Percentiles rank a stretch among this genome's conserved stretches.
These are phyloP conservation scores for Phytopythium aichiense DNA, from an alignment of 352 stramenopile genomes.

Conservation along the genomic window DNA sequence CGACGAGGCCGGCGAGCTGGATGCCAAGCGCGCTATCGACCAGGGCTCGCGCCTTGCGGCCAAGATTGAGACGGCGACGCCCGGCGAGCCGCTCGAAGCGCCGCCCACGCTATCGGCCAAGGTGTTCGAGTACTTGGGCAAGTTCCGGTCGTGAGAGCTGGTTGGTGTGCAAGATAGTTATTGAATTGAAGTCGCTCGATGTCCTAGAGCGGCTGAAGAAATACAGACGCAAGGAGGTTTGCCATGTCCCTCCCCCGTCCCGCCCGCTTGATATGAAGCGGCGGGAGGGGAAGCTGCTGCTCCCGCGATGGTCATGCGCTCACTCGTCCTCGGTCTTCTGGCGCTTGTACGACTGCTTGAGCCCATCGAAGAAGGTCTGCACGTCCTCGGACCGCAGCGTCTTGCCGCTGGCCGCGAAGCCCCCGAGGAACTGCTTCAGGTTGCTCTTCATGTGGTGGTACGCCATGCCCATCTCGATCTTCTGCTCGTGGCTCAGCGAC, in stretches of 20 bases:
- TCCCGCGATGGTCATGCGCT: conserved; percentile 1
- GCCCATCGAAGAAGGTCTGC: conserved; percentile 55
- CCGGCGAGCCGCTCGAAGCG: conserved; percentile 53
- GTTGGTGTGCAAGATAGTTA: conserved; percentile 2
- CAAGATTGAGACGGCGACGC: conserved; percentile 74
- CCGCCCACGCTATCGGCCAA: conserved; percentile 36
- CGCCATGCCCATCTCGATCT: conserved; percentile 69
- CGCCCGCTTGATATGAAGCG: background rate
- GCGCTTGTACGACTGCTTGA: conserved; percentile 45
- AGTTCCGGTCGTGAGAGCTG: conserved; percentile 39
- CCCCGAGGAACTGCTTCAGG: conserved; percentile 56
- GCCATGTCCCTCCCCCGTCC: conserved; percentile 3
- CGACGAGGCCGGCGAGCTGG: conserved; percentile 92
- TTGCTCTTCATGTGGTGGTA: conserved; percentile 74
- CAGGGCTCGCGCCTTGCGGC: conserved; percentile 90
- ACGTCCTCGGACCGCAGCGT: conserved; percentile 74
- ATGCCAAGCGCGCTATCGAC: conserved; percentile 97
- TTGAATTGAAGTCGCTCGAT: background rate
- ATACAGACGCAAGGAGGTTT: background rate
- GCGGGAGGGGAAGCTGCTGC: background rate
- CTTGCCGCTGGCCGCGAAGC: conserved; percentile 53
- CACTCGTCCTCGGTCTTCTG: conserved; percentile 31
- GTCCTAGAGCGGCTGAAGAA: background rate
- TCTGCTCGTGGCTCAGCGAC: conserved; percentile 61
- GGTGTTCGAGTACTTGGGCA: conserved; percentile 45